Percentiles rank a stretch among this genome's conserved stretches.
These are phyloP conservation scores for Phytophthora crassamura DNA, from an alignment of 352 stramenopile genomes.

Conservation along the genomic window DNA sequence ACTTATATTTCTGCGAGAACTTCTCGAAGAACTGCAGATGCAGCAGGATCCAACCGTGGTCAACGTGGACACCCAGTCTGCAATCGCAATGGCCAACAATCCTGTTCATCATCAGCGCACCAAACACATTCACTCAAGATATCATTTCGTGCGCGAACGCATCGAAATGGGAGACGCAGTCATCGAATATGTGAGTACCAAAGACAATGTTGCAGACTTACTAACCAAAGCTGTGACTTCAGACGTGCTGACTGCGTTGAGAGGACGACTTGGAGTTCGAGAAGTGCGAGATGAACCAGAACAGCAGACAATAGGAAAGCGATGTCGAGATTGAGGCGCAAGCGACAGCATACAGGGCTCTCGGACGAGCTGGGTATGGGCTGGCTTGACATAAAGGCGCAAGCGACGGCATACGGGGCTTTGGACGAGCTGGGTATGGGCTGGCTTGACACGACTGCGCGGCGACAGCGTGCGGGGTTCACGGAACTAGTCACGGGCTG, in stretches of 20 bases:
- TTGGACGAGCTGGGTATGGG: background rate
- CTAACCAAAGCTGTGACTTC: conserved; percentile 20
- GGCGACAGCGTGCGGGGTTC: conserved; percentile 2
- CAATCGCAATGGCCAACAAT: conserved; percentile 22
- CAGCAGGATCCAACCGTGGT: background rate
- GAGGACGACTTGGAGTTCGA: no score
- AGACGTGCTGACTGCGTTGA: conserved; percentile 1
- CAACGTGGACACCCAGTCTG: conserved; percentile 18
- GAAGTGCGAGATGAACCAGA: no score
- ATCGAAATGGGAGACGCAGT: no score
- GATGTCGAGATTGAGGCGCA: background rate
- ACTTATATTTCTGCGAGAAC: conserved; percentile 16
- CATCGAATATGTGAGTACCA: conserved; percentile 22
- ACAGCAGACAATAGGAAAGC: background rate
- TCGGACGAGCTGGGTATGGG: conserved; percentile 8
- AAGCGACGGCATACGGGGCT: background rate
- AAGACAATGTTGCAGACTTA: conserved; percentile 25
- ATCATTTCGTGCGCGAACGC: no score
- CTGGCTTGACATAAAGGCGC: no score
- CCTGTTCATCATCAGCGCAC: conserved; percentile 18
- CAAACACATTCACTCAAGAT: no score
- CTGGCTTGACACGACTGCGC: background rate
- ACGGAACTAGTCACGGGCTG: no score
- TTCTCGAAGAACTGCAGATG: background rate
- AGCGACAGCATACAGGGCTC: background rate